These are phyloP conservation scores for Aulographum hederae DNA, from an alignment of 2,329 filamentous ascomycete genomes.

Conservation along the genomic window DNA sequence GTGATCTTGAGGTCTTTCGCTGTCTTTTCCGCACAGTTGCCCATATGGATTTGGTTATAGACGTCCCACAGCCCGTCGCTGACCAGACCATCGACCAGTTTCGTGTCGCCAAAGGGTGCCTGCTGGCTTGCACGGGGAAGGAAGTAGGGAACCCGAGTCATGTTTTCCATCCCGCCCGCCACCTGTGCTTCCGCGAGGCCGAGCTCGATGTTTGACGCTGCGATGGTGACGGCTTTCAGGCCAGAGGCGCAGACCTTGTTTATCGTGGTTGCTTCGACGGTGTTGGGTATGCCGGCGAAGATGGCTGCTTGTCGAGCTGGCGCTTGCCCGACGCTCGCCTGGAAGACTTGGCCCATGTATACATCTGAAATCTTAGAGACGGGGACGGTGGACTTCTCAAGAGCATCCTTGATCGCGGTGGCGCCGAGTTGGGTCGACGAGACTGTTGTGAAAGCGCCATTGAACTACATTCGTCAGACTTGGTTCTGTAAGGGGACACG, in stretches of 20 bases:
- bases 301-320: conserved; percentile 82
- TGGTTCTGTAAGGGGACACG: conserved; percentile 1
- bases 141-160: conserved; percentile 89
- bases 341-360: conserved; percentile 94
- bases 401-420: conserved; percentile 75
- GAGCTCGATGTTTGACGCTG: conserved; percentile 86
- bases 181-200: conserved; percentile 76
- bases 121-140: conserved; percentile 63
- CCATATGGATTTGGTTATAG: conserved; percentile 96
- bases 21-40: conserved; percentile 86
- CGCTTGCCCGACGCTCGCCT: conserved; percentile 68
- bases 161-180: conserved; percentile 95
- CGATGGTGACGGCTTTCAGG: conserved; percentile 77
- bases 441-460: conserved; percentile 71
- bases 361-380: conserved; percentile 70
- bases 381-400: conserved; percentile 73
- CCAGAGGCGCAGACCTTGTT: conserved; percentile 98
- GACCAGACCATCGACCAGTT: conserved; percentile 79
- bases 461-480: conserved; percentile 48
- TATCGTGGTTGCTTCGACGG: conserved; percentile 74
- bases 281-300: conserved; percentile 67
- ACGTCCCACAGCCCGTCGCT: conserved; percentile 94
- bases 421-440: conserved; percentile 79
- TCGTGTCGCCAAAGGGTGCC: conserved; percentile 72
- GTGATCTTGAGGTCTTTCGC: conserved; percentile 72